Evolutionary conservation across 2,329 filamentous ascomycete species (phyloP), one percentile per base, ranked within the genome.

Genomic region (Talaromyces rugulosus): DNA sequence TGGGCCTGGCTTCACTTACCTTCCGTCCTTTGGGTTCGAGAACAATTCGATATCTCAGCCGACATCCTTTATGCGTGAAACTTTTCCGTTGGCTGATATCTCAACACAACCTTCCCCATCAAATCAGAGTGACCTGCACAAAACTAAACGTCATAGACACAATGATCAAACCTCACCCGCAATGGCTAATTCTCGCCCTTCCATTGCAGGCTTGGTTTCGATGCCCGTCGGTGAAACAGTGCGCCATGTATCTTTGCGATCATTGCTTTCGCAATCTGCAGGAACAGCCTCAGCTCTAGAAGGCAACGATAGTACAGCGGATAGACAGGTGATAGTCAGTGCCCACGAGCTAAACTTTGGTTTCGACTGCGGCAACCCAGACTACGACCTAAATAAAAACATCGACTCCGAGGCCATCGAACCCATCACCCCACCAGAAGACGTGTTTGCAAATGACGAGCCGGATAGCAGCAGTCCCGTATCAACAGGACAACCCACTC

Each of bases 301-400:
- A 11, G 50, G 14, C 9, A 53, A 16, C 12, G 7, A 51, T 4
- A 51, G 31, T 28, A 11, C 40, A 33, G 54, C 8, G 7, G 31
- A 58, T 11, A 28, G 50, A 50, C 56, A 71, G 3, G 66, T 68
- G 4, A 72, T 59, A 18, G 52, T 62, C 42, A 62, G 56, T 9
- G 61, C 57, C 18, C 71, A 74, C n/a, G 71, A 70, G 7, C 71
- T 76, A 34, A 74, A 75, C 59, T 92, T 90, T 71, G 90, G 91
- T 5, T 83, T 89, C 63, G 91, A 94, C 69, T 81, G 85, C 61
- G 91, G 90, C 0, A 80, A 86, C 63, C 82, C 83, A 9, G 90
- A 94, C 74, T 76, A 85, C 23, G 90, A 94, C 68, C 77, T 90
- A 1, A 85, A 86, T 31, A 84, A 82, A 57, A 93, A 93, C 67